Conservation (phyloP, 2,329 filamentous ascomycete genomes). For the Apiospora pterosperma region DNA sequence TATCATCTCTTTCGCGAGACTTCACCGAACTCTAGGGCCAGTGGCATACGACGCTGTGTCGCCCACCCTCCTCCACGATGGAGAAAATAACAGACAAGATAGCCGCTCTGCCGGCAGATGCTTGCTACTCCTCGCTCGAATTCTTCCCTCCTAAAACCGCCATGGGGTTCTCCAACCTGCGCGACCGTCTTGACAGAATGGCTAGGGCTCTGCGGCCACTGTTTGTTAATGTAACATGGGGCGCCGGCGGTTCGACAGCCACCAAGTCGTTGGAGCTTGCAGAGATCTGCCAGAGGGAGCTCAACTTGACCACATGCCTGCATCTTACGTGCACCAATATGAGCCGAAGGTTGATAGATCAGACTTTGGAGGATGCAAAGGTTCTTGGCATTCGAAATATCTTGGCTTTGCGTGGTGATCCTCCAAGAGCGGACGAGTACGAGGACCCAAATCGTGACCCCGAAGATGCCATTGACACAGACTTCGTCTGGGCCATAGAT, state of each 20-base stretch:
- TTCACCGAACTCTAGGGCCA: background rate
- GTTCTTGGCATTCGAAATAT: constrained; percentile 90
- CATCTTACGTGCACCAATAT: constrained; percentile 98
- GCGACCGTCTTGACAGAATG: constrained; percentile 93
- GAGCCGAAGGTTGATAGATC: constrained; percentile 80
- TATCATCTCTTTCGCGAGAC: background rate
- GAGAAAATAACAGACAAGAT: constrained; percentile 96
- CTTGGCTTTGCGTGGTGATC: constrained; percentile 85
- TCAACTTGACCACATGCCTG: constrained; percentile 90
- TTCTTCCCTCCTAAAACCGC: constrained; percentile 98
- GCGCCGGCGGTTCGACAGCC: constrained; percentile 88
- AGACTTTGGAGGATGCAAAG: constrained; percentile 87
- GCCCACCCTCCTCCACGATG: constrained; percentile 39
- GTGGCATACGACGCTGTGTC: background rate
- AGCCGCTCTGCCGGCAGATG: constrained; percentile 76
- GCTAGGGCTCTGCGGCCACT: constrained; percentile 83
- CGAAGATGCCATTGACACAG: constrained; percentile 63
- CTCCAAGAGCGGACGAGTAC: constrained; percentile 86
- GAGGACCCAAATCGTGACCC: constrained; percentile 56
- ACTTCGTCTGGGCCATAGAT: constrained; percentile 87
- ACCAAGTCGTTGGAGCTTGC: constrained; percentile 90
- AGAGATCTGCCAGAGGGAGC: constrained; percentile 88
- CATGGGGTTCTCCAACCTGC: constrained; percentile 92
- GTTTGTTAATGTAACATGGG: constrained; percentile 98
- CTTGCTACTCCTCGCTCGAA: constrained; percentile 91